Conservation (phyloP, 2,329 filamentous ascomycete species). For the Aspergillus hiratsukae region DNA sequence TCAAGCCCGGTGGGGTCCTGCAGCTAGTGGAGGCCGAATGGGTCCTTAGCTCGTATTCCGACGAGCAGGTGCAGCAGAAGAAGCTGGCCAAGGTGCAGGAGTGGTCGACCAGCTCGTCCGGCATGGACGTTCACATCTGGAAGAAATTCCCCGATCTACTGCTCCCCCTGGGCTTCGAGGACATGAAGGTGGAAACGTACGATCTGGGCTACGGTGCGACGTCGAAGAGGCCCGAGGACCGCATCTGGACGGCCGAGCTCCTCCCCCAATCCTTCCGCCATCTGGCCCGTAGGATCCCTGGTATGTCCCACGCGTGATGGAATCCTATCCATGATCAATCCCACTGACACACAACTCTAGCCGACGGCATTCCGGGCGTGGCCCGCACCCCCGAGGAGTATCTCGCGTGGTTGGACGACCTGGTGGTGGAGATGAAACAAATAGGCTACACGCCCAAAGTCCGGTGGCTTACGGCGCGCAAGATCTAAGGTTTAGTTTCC, state of each 20-base stretch:
- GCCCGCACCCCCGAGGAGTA: slow-evolving; percentile 8
- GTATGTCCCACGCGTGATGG: not conserved
- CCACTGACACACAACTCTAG: not conserved
- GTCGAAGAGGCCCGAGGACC: slow-evolving; percentile 1
- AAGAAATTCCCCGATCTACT: slow-evolving; percentile 7
- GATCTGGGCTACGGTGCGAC: slow-evolving; percentile 9
- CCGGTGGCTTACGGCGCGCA: not conserved
- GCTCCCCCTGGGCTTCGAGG: slow-evolving; percentile 1
- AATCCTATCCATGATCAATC: not conserved
- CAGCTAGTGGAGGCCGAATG: slow-evolving; percentile 11
- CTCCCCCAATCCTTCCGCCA: slow-evolving; percentile 6
- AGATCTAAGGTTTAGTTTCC: not conserved
- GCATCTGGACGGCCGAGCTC: slow-evolving; percentile 4
- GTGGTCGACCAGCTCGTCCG: slow-evolving; percentile 7
- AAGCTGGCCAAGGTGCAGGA: slow-evolving; percentile 5
- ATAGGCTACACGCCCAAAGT: slow-evolving; percentile 9
- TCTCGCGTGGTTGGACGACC: slow-evolving; percentile 5
- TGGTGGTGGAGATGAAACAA: slow-evolving; percentile 8
- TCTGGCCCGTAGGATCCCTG: slow-evolving; percentile 10
- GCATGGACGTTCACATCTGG: slow-evolving; percentile 9
- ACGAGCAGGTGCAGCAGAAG: slow-evolving; percentile 1
- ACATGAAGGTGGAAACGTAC: slow-evolving; percentile 4
- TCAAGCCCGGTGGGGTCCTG: slow-evolving; percentile 8
- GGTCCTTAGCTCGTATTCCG: slow-evolving; percentile 3
- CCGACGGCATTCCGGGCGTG: slow-evolving; percentile 10